Evolutionary conservation across 1,139 yeast species (phyloP), one percentile per base, ranked within the genome.

Genomic region (Debaryomyces subglobosus): DNA sequence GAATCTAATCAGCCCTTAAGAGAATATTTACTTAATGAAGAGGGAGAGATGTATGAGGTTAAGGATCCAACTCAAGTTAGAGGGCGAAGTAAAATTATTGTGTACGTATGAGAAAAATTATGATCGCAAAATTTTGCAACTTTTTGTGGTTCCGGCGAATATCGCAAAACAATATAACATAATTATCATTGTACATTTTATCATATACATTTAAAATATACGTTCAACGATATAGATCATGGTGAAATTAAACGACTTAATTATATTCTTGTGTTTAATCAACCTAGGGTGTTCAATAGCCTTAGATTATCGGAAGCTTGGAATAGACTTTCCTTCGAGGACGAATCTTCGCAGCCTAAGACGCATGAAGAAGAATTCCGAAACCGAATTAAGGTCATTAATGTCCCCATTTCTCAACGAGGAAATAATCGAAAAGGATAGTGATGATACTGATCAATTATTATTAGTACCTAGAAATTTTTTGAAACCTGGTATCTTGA

Each of bases 1-100:
- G 27, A 12, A 8, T 40, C 43, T 7, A 9, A 30, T 12, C 54
- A 56, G 20, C 60, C 61, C 2, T 55, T 71, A 23, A 64, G 58
- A 46, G 65, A 69, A 47, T 71, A 64, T 49, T 63, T 60, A 39
- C 59, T 72, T 23, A 67, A 67, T 49, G 71, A 70, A 41, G 50
- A 55, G 5, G 77, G 76, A 7, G 73, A 71, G 49, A 66, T 72
- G 72, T 67, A 62, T 47, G 72, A 70, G 32, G 55, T 71, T 27
- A 56, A 57, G 9, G 64, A 65, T 32, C 64, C 60, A 1, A 53
- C 54, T 47, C 71, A 70, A 39, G 52, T 56, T 36, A 47, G 56
- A 39, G 67, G 66, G 4, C 67, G 65, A 44, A 63, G 68, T 45
- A 69, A 67, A 49, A 68, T 71, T 18, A 60, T 71, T 25, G 74